Evolutionary conservation across 2,329 filamentous ascomycete genomes (phyloP), one percentile per base, ranked within the genome.

Genomic region (Pseudogymnoascus sp.): DNA sequence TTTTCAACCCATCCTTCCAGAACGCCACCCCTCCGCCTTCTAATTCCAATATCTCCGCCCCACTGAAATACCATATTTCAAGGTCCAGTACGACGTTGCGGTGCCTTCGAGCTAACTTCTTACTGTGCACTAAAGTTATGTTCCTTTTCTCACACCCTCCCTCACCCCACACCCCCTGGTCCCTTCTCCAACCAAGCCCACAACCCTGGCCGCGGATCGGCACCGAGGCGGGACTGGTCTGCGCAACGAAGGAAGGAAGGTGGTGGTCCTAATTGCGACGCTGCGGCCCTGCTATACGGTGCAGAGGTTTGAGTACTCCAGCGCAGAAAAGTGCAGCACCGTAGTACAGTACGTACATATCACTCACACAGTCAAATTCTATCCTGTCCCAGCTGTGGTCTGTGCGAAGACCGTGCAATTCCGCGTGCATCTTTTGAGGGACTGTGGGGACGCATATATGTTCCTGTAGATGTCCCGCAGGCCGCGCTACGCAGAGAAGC

Each of bases 371-470:
- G 14, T 55, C n/a, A 33, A 33, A 55, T 55, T 33, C 8, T 55
- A 4, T 33, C 45, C 9, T 55, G n/a, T 55, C 9, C 41, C 25
- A 33, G 14, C n/a, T 7, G 8, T 19, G 25, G 45, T 55, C 45
- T 55, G 45, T 55, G 45, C 45, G 28, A 55, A 55, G 45, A 12
- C 45, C 45, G n/a, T 55, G 45, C 45, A 19, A 55, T 55, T 55
- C 45, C 28, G 45, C n/a, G 5, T 55, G n/a, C 25, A 12, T 55
- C n/a, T 12, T 33, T 55, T 5, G 25, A 33, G n/a, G 8, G 45
- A 55, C 3, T 55, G 45, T 55, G 45, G 45, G 9, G 45, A 55
- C 45, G 45, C 45, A 55, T 55, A 55, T 55, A 55, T 55, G 45
- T 33, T 55, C 45, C 45, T 55, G n/a, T 19, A 55, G 25, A 55